These are phyloP conservation scores for Fusarium pilosicola DNA, from an alignment of 2,329 filamentous ascomycete species.

Conservation along the genomic window DNA sequence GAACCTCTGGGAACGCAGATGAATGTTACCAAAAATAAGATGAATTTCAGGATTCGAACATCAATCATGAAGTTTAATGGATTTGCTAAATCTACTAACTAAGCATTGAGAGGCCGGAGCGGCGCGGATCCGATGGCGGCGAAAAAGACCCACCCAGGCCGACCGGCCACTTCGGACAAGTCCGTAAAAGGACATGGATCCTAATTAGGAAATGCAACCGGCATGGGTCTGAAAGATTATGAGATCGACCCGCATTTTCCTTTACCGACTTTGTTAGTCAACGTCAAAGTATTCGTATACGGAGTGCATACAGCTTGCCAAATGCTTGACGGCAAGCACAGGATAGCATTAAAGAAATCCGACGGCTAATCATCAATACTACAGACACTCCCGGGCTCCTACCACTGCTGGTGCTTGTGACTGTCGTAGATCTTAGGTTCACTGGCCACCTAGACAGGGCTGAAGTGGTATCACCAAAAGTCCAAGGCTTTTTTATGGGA, in stretches of 20 bases:
- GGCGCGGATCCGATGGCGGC: slow-evolving; percentile 32
- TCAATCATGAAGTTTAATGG: slow-evolving; percentile 3
- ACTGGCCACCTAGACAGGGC: not conserved
- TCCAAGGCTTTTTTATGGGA: not conserved
- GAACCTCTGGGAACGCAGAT: not conserved
- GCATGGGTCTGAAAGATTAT: not conserved
- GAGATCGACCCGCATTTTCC: not conserved
- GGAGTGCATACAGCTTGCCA: not conserved
- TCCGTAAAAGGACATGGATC: slow-evolving; percentile 4
- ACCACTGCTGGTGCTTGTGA: not conserved
- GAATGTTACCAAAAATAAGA: slow-evolving; percentile 32
- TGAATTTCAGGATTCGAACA: not conserved
- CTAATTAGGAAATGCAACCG: slow-evolving; percentile 24
- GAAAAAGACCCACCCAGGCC: slow-evolving; percentile 24
- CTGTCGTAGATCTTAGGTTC: not conserved
- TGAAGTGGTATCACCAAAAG: not conserved
- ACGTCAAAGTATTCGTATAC: slow-evolving; percentile 2
- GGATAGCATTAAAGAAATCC: not conserved
- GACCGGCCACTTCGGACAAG: slow-evolving; percentile 15
- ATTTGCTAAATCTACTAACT: not conserved
- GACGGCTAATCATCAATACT: not conserved
- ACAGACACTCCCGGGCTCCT: not conserved
- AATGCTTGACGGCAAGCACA: slow-evolving; percentile 1
- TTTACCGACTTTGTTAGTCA: slow-evolving; percentile 18
- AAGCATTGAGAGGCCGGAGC: slow-evolving; percentile 18